phyloP scores from a whole-genome alignment of 2,329 filamentous ascomycete species.

The Fusarium compactum region DNA sequence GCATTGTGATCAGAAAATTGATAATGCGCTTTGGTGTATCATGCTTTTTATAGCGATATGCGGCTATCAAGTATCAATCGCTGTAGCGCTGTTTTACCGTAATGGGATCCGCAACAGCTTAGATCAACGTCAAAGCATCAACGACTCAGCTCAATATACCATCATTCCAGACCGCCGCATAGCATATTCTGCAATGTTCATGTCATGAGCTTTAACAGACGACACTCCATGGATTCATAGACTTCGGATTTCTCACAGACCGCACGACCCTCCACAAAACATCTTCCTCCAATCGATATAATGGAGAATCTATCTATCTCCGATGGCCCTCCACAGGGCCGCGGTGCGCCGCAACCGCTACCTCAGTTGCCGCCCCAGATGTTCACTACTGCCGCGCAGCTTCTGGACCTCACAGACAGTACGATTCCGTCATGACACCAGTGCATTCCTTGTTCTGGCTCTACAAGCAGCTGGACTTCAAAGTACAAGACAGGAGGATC shows the following conservation, averaged over 20 bases:
- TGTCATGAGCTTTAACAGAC: conserved; percentile 37
- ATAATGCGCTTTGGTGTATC: conserved; percentile 14
- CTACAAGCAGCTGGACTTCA: neutral
- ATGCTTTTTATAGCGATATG: conserved; percentile 27
- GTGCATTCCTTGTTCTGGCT: conserved; percentile 18
- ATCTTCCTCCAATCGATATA: conserved; percentile 42
- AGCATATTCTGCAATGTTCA: conserved; percentile 40
- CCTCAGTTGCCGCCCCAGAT: conserved; percentile 89
- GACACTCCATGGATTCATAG: conserved; percentile 41
- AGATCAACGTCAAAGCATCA: conserved; percentile 43
- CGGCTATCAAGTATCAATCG: conserved; percentile 35
- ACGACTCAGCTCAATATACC: conserved; percentile 37
- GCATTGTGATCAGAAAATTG: conserved; percentile 30
- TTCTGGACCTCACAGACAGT: conserved; percentile 98
- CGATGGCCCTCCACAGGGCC: conserved; percentile 60
- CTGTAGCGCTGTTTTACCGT: conserved; percentile 39
- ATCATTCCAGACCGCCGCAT: conserved; percentile 31
- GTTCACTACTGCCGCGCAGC: conserved; percentile 97
- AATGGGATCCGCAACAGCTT: conserved; percentile 35
- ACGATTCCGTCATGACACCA: conserved; percentile 56
- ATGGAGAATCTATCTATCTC: conserved; percentile 69
- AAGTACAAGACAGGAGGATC: conserved; percentile 33
- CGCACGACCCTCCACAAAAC: conserved; percentile 1
- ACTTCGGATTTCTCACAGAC: conserved; percentile 19
- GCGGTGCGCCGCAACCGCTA: conserved; percentile 60